These are phyloP conservation scores for Ceratocystis albifundus DNA, from an alignment of 2,329 filamentous ascomycete species.

Conservation along the genomic window DNA sequence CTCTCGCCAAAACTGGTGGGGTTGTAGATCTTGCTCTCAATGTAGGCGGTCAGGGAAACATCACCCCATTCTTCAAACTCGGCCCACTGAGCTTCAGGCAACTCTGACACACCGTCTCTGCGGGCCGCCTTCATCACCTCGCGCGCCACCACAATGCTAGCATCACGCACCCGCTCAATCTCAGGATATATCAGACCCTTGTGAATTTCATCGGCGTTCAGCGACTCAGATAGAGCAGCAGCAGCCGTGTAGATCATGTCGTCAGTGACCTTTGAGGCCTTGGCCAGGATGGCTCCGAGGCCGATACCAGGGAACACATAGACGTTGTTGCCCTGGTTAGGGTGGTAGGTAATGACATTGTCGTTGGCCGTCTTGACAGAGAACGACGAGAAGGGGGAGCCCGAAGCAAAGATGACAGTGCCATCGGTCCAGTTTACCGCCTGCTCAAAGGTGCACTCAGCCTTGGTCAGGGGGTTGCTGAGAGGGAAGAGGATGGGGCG, in stretches of 20 bases:
- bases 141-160: constrained; percentile 72
- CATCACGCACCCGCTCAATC: constrained; percentile 83
- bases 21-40: constrained; percentile 51
- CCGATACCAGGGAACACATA: constrained; percentile 97
- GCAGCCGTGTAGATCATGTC: constrained; percentile 96
- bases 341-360: constrained; percentile 54
- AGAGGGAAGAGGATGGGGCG: constrained; percentile 90
- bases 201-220: constrained; percentile 70
- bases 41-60: constrained; percentile 47
- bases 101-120: constrained; percentile 60
- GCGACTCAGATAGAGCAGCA: constrained; percentile 62
- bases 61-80: constrained; percentile 64
- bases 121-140: constrained; percentile 91
- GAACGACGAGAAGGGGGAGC: constrained; percentile 75
- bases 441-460: constrained; percentile 88
- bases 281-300: constrained; percentile 81
- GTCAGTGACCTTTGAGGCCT: constrained; percentile 76
- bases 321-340: constrained; percentile 74
- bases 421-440: constrained; percentile 86
- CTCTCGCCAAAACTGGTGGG: constrained; percentile 37
- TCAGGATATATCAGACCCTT: constrained; percentile 82
- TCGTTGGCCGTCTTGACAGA: constrained; percentile 51
- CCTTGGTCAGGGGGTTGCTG: constrained; percentile 91
- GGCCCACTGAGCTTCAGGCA: constrained; percentile 57
- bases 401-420: constrained; percentile 84